These are phyloP conservation scores for Dalbergia oliveri DNA, from an alignment of 306 rosid genomes.

Conservation along the genomic window DNA sequence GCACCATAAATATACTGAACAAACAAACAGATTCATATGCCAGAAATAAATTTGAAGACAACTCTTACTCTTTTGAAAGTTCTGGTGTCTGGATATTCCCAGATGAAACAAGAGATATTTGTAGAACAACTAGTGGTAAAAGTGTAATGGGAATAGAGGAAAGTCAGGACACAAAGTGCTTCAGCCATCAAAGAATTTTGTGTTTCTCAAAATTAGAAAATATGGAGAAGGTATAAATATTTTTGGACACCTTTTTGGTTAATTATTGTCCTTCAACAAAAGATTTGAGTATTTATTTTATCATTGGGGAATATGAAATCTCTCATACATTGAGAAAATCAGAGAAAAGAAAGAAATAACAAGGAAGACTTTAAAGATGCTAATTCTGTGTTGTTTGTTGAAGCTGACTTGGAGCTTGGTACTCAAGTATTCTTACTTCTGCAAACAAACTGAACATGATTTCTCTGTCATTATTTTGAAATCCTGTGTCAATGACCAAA, in stretches of 20 bases:
- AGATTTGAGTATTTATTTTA: not conserved
- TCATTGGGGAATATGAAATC: conserved; percentile 25
- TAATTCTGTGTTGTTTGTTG: conserved; percentile 14
- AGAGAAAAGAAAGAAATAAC: conserved; percentile 17
- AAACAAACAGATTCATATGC: conserved; percentile 34
- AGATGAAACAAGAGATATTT: conserved; percentile 56
- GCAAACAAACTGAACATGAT: not conserved
- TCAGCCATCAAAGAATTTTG: conserved; percentile 47
- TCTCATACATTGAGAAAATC: conserved; percentile 8
- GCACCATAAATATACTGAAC: conserved; percentile 30
- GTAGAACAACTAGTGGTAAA: conserved; percentile 65
- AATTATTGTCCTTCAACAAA: conserved; percentile 3
- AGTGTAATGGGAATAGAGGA: conserved; percentile 49
- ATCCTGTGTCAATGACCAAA: conserved; percentile 1
- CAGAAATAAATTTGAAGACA: conserved; percentile 44
- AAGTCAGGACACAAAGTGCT: conserved; percentile 41
- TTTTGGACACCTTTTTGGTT: conserved; percentile 36
- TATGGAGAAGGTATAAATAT: conserved; percentile 58
- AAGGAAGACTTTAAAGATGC: conserved; percentile 11
- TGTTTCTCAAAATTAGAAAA: conserved; percentile 44
- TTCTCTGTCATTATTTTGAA: not conserved
- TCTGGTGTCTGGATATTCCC: conserved; percentile 70
- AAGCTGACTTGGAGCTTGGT: not conserved
- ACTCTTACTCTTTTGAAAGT: conserved; percentile 43
- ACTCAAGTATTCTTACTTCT: conserved; percentile 8